phyloP scores from a whole-genome alignment of 192 early-diverging fungal genomes.

The Phycomyces nitens region DNA sequence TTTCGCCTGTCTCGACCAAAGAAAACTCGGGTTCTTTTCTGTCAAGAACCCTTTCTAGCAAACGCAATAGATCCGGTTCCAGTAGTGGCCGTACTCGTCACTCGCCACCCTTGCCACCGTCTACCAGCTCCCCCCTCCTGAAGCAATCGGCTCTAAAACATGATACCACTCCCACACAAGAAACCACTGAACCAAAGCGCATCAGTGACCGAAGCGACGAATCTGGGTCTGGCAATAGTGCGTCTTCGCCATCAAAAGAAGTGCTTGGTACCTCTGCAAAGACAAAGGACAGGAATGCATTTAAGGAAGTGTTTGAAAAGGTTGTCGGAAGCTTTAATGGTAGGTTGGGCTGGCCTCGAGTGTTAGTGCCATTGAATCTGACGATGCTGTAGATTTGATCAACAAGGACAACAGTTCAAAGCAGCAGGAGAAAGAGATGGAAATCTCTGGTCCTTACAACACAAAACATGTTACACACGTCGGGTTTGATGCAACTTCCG shows the following conservation, averaged over 20 bases:
- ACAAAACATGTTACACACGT: constrained; percentile 97
- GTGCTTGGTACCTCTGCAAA: constrained; percentile 10
- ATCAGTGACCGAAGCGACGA: constrained; percentile 15
- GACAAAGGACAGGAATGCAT: constrained; percentile 37
- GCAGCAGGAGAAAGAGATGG: constrained; percentile 64
- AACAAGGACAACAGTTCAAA: constrained; percentile 10
- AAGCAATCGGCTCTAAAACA: neutral
- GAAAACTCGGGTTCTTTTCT: constrained; percentile 16
- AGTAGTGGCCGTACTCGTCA: constrained; percentile 13
- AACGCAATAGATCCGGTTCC: constrained; percentile 20
- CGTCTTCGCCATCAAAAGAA: constrained; percentile 16
- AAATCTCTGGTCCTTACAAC: constrained; percentile 94
- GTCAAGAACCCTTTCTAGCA: constrained; percentile 22
- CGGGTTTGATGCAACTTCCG: constrained; percentile 94
- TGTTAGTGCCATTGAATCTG: neutral
- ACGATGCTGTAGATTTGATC: constrained; percentile 17
- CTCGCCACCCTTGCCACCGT: constrained; percentile 9
- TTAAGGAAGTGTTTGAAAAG: constrained; percentile 55
- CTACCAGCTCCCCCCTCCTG: constrained; percentile 11
- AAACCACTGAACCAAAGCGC: neutral
- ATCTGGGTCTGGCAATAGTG: neutral
- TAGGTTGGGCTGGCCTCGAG: too few relatives aligned
- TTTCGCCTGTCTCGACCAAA: neutral
- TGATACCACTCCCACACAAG: neutral
- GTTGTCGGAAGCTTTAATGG: constrained; percentile 48